Conservation (phyloP, 306 rosid species). For the Pyrus communis region DNA sequence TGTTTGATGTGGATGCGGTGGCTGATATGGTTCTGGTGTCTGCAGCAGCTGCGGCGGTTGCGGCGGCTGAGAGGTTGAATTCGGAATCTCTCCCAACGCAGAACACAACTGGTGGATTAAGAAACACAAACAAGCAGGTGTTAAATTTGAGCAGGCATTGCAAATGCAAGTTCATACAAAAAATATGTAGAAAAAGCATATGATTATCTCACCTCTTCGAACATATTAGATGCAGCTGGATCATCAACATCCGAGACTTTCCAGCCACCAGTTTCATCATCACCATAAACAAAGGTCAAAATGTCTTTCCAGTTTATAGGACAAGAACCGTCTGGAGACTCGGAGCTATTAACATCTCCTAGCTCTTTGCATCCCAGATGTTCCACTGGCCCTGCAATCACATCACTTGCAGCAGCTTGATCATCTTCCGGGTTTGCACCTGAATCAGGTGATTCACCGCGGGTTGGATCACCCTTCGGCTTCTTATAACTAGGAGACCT, state of each 20-base stretch:
- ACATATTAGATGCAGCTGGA: not conserved
- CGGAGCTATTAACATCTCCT: not conserved
- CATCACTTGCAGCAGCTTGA: not conserved
- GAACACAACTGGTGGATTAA: slow-evolving; percentile 10
- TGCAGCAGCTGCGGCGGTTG: not conserved
- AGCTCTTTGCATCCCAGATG: too few relatives aligned
- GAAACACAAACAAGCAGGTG: slow-evolving; percentile 4
- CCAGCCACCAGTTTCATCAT: not conserved
- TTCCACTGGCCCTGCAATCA: slow-evolving; percentile 5
- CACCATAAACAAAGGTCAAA: not conserved
- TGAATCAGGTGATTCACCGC: too few relatives aligned
- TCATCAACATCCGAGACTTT: not conserved
- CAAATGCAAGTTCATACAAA: not conserved
- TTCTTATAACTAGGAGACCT: too few relatives aligned
- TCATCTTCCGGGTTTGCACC: too few relatives aligned
- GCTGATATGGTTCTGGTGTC: not conserved
- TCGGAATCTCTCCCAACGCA: not conserved
- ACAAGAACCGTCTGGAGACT: not conserved
- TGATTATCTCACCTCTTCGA: not conserved
- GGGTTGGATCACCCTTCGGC: too few relatives aligned
- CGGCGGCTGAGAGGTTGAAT: not conserved
- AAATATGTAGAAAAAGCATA: not conserved
- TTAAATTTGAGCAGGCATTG: slow-evolving; percentile 5
- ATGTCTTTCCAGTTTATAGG: not conserved
- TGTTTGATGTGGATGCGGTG: not conserved